Conservation (phyloP, 257 asterid genomes). For the Jasminum sambac region DNA sequence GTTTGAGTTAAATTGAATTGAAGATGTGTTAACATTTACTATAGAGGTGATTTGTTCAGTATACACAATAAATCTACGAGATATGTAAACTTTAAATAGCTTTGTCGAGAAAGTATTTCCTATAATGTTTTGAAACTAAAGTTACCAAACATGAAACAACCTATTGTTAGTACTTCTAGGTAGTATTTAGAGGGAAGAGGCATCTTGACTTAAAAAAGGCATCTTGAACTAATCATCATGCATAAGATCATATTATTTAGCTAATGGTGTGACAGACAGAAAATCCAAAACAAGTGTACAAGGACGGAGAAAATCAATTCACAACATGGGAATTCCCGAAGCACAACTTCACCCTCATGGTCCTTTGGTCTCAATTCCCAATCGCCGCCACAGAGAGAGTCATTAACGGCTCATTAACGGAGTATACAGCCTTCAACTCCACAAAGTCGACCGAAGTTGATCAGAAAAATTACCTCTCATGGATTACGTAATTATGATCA, state of each 20-base stretch:
- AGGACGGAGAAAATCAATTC: constrained; percentile 25
- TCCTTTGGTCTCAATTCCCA: constrained; percentile 47
- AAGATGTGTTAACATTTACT: too few species aligned
- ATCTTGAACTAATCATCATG: too few species aligned
- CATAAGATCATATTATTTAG: too few species aligned
- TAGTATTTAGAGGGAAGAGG: too few species aligned
- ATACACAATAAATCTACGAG: too few species aligned
- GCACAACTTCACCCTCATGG: constrained; percentile 41
- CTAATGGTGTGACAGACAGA: constrained; percentile 32
- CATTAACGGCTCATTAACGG: constrained; percentile 45
- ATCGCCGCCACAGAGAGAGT: constrained; percentile 33
- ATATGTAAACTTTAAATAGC: too few species aligned
- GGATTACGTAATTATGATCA: constrained; percentile 48
- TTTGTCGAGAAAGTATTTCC: too few species aligned
- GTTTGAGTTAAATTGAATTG: neutral
- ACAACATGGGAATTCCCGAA: constrained; percentile 41
- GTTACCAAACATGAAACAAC: too few species aligned
- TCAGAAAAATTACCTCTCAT: constrained; percentile 36
- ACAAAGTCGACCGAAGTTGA: constrained; percentile 42
- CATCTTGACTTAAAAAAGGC: too few species aligned
- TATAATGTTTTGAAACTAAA: too few species aligned
- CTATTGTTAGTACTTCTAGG: too few species aligned
- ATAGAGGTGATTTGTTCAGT: too few species aligned
- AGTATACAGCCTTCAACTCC: constrained; percentile 42
- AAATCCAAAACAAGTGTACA: constrained; percentile 27